phyloP scores from a whole-genome alignment of 768 basidiomycete species.

The Dendrothele bispora region DNA sequence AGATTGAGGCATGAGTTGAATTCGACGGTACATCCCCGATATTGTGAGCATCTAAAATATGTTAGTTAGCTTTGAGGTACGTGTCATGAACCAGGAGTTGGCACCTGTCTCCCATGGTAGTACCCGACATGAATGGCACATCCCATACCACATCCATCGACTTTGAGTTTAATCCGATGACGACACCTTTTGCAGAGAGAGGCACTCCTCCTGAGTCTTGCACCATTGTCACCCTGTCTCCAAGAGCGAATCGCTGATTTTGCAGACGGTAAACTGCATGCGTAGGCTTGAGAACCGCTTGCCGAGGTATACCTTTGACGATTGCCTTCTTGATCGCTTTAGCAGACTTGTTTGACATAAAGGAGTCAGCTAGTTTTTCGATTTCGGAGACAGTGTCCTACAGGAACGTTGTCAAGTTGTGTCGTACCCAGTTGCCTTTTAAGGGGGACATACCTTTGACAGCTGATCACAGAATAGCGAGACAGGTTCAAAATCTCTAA shows the following conservation, averaged over 20 bases:
- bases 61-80: slow-evolving; percentile 6
- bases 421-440: background rate
- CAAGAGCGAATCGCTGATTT: slow-evolving; percentile 83
- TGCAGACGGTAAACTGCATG: slow-evolving; percentile 89
- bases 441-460: slow-evolving; percentile 58
- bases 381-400: slow-evolving; percentile 80
- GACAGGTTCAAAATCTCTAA: slow-evolving; percentile 90
- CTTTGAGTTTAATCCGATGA: slow-evolving; percentile 83
- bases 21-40: slow-evolving; percentile 86
- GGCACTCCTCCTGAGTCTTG: slow-evolving; percentile 94
- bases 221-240: slow-evolving; percentile 95
- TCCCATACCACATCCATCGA: slow-evolving; percentile 98
- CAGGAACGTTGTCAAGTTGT: slow-evolving; percentile 1
- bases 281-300: slow-evolving; percentile 89
- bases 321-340: slow-evolving; percentile 83
- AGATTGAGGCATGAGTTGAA: slow-evolving; percentile 90
- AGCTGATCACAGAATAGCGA: slow-evolving; percentile 91
- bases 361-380: slow-evolving; percentile 70
- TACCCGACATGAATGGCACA: slow-evolving; percentile 90
- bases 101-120: slow-evolving; percentile 81
- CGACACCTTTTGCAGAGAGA: slow-evolving; percentile 88
- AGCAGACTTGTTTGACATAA: slow-evolving; percentile 59
- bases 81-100: background rate
- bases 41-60: slow-evolving; percentile 76
- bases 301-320: slow-evolving; percentile 91